Evolutionary conservation across 371 early-diverging fungal genomes (phyloP), one percentile per base, ranked within the genome.

Genomic region (Lichtheimia hyalospora): DNA sequence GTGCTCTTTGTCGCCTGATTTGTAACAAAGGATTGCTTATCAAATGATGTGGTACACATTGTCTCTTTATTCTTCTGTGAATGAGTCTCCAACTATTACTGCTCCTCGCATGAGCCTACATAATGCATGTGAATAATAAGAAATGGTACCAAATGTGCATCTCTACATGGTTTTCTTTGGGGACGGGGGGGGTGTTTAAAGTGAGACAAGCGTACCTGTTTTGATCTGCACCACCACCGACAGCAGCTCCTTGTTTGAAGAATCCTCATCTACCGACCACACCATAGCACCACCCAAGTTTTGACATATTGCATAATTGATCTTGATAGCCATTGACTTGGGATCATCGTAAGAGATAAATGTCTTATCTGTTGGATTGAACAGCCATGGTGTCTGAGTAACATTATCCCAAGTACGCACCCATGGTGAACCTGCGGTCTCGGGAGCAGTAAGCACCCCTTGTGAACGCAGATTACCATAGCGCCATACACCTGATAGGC

Each of bases 281-380:
- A 77, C 64, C 83, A 84, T 82, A 24, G 83, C 65, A 28, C 86
- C 86, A 40, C 71, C 74, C 1, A 87, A 56, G 1, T 62, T 64
- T 58, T 73, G 73, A 1, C 62, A 57, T 25, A 51, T 34, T 2
- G 74, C 82, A 59, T 72, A 69, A 13, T 72, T 63, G 18, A 82
- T 83, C 62, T 87, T 87, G 28, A 68, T 61, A 4, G 51, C 68
- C 10, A 84, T 56, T 1, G 83, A 83, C 14, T 61, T 43, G 12
- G 82, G 86, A 51, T 87, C 86, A 39, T 86, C 86, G 49, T 86
- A 86, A 7, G 86, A 82, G 25, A 87, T 75, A 49, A 83, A 86
- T 8, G 68, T 62, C 28, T 79, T 83, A 61, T 68, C 80, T 1
- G 63, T 58, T 16, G 84, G 77, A 57, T 81, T 83, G 48, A 77